phyloP scores from a whole-genome alignment of 2,329 filamentous ascomycete genomes.

The Macrophomina tecta region DNA sequence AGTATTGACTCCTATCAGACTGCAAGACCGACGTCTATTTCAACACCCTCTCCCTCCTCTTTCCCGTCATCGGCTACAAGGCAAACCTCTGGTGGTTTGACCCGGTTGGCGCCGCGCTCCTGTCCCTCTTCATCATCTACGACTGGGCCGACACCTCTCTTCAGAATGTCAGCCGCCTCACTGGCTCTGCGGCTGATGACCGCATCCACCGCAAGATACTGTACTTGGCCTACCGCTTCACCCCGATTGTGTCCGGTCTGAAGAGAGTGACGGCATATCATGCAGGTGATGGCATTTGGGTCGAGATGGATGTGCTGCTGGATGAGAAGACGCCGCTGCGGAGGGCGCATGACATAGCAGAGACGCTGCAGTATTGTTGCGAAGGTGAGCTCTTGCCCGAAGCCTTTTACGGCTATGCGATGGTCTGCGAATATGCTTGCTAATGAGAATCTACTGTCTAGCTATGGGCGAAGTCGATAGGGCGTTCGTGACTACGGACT shows the following conservation, averaged over 20 bases:
- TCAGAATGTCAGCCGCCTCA: conserved; percentile 64
- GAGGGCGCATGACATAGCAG: conserved; percentile 64
- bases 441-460: not conserved
- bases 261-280: conserved; percentile 65
- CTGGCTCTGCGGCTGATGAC: conserved; percentile 62
- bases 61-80: conserved; percentile 66
- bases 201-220: conserved; percentile 62
- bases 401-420: not conserved
- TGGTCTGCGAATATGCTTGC: conserved; percentile 38
- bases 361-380: conserved; percentile 68
- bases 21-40: conserved; percentile 70
- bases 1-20: conserved; percentile 43
- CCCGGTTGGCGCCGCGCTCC: conserved; percentile 64
- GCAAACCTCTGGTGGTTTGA: conserved; percentile 72
- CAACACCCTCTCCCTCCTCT: conserved; percentile 67
- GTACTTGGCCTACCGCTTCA: conserved; percentile 65
- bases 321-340: conserved; percentile 59
- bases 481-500: conserved; percentile 60
- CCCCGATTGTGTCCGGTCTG: conserved; percentile 60
- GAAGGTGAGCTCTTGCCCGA: conserved; percentile 51
- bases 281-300: conserved; percentile 67
- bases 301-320: conserved; percentile 66
- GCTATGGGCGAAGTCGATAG: conserved; percentile 58
- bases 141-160: conserved; percentile 70
- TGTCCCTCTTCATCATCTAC: conserved; percentile 72